These are phyloP conservation scores for Aspergillus proliferans DNA, from an alignment of 2,329 filamentous ascomycete species.

Conservation along the genomic window DNA sequence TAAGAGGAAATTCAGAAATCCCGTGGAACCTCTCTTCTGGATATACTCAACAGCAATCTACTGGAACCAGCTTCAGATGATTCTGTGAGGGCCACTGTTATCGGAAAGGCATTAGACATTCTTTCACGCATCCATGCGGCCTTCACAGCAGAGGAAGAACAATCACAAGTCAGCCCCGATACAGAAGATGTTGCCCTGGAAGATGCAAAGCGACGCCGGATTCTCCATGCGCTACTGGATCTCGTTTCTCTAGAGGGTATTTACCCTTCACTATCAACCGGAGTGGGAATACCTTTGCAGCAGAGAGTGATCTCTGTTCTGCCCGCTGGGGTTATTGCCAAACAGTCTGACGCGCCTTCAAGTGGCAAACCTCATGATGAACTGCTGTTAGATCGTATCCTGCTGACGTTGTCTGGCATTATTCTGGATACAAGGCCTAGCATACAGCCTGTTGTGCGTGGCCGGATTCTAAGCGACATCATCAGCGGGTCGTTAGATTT, in stretches of 20 bases:
- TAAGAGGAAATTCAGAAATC: conserved; percentile 36
- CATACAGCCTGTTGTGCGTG: conserved; percentile 34
- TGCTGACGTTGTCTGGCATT: conserved; percentile 24
- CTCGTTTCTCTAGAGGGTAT: conserved; percentile 40
- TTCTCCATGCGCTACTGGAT: conserved; percentile 37
- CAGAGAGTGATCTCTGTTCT: conserved; percentile 39
- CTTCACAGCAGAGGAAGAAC: conserved; percentile 18
- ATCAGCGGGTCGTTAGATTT: conserved; percentile 35
- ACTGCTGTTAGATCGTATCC: conserved; percentile 24
- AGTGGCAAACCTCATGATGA: conserved; percentile 21
- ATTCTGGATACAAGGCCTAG: conserved; percentile 27
- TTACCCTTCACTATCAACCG: conserved; percentile 37
- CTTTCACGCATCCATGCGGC: conserved; percentile 30
- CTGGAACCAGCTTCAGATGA: conserved; percentile 8
- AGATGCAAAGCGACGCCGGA: conserved; percentile 36
- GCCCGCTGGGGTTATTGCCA: conserved; percentile 38
- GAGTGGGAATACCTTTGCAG: conserved; percentile 40
- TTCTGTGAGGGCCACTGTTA: conserved; percentile 21
- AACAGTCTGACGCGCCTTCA: conserved; percentile 16
- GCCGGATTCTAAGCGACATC: conserved; percentile 36
- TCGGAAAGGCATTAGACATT: conserved; percentile 28
- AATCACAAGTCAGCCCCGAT: conserved; percentile 1
- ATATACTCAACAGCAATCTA: conserved; percentile 21
- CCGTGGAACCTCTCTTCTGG: conserved; percentile 29
- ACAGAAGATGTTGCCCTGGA: conserved; percentile 28